These are phyloP conservation scores for Pseudogymnoascus sp. DNA, from an alignment of 2,329 filamentous ascomycete genomes.

Conservation along the genomic window DNA sequence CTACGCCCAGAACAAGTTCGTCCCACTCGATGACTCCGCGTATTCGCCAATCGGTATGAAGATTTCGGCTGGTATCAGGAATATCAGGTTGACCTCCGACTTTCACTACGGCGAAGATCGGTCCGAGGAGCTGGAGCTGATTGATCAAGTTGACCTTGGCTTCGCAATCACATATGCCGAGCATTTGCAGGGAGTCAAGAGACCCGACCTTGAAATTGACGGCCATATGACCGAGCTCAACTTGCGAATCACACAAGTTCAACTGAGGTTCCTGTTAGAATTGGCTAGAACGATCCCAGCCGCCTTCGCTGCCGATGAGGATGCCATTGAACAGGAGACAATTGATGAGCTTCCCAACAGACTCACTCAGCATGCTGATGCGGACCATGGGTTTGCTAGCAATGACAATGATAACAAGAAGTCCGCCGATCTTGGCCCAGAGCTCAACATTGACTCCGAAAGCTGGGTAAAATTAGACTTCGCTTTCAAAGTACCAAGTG, in stretches of 20 bases:
- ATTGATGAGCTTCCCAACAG: constrained; percentile 64
- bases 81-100: constrained; percentile 83
- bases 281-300: constrained; percentile 81
- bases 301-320: constrained; percentile 71
- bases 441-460: constrained; percentile 60
- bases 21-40: constrained; percentile 71
- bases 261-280: constrained; percentile 82
- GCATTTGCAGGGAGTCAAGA: constrained; percentile 67
- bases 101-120: constrained; percentile 70
- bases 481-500: constrained; percentile 79
- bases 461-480: constrained; percentile 92
- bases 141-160: constrained; percentile 90
- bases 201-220: constrained; percentile 87
- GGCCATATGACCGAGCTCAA: constrained; percentile 93
- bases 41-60: constrained; percentile 76
- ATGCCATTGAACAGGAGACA: constrained; percentile 66
- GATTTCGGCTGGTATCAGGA: constrained; percentile 82
- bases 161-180: constrained; percentile 91
- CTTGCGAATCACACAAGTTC: constrained; percentile 79
- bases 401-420: constrained; percentile 31
- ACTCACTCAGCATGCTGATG: background rate
- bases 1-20: constrained; percentile 90
- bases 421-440: constrained; percentile 56
- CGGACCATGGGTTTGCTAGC: background rate
- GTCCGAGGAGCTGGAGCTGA: constrained; percentile 86